Evolutionary conservation across 2,329 filamentous ascomycete genomes (phyloP).

Genomic region (Metarhizium anisopliae): DNA sequence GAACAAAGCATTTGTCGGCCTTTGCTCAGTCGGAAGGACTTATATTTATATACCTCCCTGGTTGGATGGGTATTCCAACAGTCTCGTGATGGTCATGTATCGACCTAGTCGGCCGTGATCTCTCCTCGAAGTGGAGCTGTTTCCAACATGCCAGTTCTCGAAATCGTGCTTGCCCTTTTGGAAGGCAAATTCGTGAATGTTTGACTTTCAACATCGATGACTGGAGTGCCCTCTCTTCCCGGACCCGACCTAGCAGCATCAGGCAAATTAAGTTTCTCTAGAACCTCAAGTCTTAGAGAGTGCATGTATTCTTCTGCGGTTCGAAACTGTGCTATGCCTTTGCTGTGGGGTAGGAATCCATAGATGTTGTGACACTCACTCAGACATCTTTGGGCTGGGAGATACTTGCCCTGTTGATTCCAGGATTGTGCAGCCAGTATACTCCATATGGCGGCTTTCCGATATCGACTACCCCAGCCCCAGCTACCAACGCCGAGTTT

Average conservation of each 20-base stretch:
- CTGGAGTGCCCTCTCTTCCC: conserved; percentile 28
- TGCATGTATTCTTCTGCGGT: conserved; percentile 43
- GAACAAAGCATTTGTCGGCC: background rate
- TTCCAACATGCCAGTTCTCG: conserved; percentile 36
- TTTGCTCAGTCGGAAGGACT: background rate
- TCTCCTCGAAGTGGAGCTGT: conserved; percentile 36
- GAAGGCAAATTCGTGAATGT: conserved; percentile 42
- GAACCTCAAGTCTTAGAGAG: conserved; percentile 39
- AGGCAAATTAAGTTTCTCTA: conserved; percentile 32
- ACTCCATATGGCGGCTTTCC: conserved; percentile 88
- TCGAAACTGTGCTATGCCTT: conserved; percentile 42
- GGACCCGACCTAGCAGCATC: conserved; percentile 21
- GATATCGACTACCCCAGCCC: conserved; percentile 59
- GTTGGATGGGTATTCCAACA: background rate
- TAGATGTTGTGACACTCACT: conserved; percentile 56
- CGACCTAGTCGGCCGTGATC: conserved; percentile 10
- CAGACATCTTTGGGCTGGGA: conserved; percentile 70
- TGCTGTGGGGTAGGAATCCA: conserved; percentile 36
- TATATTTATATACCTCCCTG: background rate
- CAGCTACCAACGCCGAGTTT: conserved; percentile 59
- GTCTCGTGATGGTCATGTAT: background rate
- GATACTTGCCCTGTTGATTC: conserved; percentile 66
- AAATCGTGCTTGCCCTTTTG: conserved; percentile 46
- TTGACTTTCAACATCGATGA: conserved; percentile 34
- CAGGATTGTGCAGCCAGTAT: conserved; percentile 76